phyloP scores from a whole-genome alignment of 257 asterid genomes.

The Solanum gracilifrons region DNA sequence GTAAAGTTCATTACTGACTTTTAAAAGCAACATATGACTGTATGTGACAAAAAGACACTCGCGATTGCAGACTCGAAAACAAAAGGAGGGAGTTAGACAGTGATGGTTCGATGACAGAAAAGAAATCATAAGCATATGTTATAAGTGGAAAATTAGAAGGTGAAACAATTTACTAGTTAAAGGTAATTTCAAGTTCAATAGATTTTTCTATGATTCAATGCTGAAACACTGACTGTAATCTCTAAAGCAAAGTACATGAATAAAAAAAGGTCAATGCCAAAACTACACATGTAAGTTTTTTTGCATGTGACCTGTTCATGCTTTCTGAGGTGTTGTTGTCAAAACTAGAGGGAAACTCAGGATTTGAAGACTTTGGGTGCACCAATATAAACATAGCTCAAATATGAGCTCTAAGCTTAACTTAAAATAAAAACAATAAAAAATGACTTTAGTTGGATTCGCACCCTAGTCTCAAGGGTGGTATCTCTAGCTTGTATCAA shows the following conservation, averaged over 20 bases:
- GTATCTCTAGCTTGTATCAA: too few species aligned
- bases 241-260: not conserved
- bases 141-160: not conserved
- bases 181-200: not conserved
- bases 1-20: not conserved
- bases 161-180: not conserved
- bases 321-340: not conserved
- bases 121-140: too few species aligned
- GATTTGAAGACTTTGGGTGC: too few species aligned
- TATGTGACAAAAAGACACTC: not conserved
- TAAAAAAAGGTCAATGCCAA: not conserved
- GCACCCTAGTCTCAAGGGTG: too few species aligned
- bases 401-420: too few species aligned
- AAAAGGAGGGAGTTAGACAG: not conserved
- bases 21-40: too few species aligned
- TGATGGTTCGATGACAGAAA: not conserved
- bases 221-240: not conserved
- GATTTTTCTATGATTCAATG: not conserved
- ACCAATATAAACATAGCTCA: too few species aligned
- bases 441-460: too few species aligned
- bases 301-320: not conserved
- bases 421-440: too few species aligned
- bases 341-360: too few species aligned
- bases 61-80: too few species aligned
- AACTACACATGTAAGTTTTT: not conserved